These are phyloP conservation scores for Begonia masoniana DNA, from an alignment of 306 rosid species.

Conservation along the genomic window DNA sequence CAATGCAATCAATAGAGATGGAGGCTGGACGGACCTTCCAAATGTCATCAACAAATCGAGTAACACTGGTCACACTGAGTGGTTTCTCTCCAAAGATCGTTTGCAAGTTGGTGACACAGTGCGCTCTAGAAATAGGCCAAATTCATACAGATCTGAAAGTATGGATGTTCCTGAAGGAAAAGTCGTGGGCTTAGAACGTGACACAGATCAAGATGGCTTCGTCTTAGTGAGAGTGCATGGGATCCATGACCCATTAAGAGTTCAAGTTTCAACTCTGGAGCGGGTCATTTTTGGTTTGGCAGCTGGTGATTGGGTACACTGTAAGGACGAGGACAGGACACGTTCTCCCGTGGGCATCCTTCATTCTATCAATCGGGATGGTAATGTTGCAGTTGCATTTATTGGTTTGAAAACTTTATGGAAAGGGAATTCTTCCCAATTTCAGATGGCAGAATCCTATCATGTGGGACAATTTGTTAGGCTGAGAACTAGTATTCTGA, in stretches of 20 bases:
- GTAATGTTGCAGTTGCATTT: slow-evolving; percentile 56
- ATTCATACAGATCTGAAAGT: slow-evolving; percentile 50
- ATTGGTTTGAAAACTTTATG: slow-evolving; percentile 66
- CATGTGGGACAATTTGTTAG: slow-evolving; percentile 69
- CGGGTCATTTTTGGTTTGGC: slow-evolving; percentile 69
- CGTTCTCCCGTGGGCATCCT: slow-evolving; percentile 78
- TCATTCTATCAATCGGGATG: slow-evolving; percentile 53
- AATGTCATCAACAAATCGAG: slow-evolving; percentile 32
- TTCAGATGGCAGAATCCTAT: slow-evolving; percentile 67
- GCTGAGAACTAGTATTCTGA: slow-evolving; percentile 39
- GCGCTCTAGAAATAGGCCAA: slow-evolving; percentile 66
- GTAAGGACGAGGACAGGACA: slow-evolving; percentile 44
- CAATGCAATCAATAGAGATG: slow-evolving; percentile 37
- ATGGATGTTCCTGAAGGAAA: slow-evolving; percentile 79
- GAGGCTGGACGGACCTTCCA: slow-evolving; percentile 47
- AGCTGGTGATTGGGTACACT: slow-evolving; percentile 68
- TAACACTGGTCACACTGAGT: slow-evolving; percentile 39
- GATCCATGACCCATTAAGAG: slow-evolving; percentile 65
- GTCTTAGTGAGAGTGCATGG: slow-evolving; percentile 74
- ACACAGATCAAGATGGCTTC: slow-evolving; percentile 34
- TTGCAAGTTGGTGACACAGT: slow-evolving; percentile 77
- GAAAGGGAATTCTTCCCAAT: slow-evolving; percentile 54
- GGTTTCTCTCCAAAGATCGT: slow-evolving; percentile 77
- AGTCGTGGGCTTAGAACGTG: slow-evolving; percentile 56
- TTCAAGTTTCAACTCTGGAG: slow-evolving; percentile 48